phyloP scores from a whole-genome alignment of 2,329 filamentous ascomycete species.

The Boeremia lycopersici region DNA sequence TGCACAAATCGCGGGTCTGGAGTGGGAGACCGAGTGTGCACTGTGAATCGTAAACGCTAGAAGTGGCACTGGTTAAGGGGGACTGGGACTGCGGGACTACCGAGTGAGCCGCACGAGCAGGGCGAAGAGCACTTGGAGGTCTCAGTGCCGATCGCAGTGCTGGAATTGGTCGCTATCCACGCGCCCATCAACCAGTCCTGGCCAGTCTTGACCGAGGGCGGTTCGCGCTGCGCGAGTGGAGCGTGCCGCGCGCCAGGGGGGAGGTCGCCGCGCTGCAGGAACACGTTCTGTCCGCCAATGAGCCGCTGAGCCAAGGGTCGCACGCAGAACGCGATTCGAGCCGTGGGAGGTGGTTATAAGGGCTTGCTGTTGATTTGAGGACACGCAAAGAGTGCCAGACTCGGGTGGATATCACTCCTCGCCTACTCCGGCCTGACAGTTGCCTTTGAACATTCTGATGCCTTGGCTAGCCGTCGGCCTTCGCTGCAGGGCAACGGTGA shows the following conservation, averaged over 20 bases:
- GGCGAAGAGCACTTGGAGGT: conserved; percentile 30
- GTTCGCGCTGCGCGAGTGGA: conserved; percentile 32
- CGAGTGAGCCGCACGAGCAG: conserved; percentile 32
- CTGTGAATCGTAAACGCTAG: conserved; percentile 27
- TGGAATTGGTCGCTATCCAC: conserved; percentile 38
- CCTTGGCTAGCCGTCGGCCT: conserved; percentile 6
- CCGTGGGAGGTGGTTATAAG: conserved; percentile 1
- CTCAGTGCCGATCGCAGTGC: conserved; percentile 34
- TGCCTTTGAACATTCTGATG: conserved; percentile 5
- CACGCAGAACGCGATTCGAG: conserved; percentile 1
- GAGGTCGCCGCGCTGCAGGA: conserved; percentile 30
- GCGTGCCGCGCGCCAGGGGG: conserved; percentile 31
- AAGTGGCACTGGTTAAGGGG: conserved; percentile 36
- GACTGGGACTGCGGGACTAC: conserved; percentile 30
- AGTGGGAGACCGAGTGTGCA: conserved; percentile 25
- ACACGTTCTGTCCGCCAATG: conserved; percentile 25
- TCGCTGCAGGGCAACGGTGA: conserved; percentile 11
- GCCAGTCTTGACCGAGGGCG: conserved; percentile 20
- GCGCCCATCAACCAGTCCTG: conserved; percentile 22
- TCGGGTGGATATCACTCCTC: conserved; percentile 1
- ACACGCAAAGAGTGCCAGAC: conserved; percentile 1
- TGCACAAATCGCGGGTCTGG: conserved; percentile 43
- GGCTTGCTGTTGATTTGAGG: conserved; percentile 8
- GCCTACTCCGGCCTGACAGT: conserved; percentile 9
- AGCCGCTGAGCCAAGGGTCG: conserved; percentile 2